Base-by-base conservation (phyloP, 306 rosid species). In the Sesbania bispinosa region DNA sequence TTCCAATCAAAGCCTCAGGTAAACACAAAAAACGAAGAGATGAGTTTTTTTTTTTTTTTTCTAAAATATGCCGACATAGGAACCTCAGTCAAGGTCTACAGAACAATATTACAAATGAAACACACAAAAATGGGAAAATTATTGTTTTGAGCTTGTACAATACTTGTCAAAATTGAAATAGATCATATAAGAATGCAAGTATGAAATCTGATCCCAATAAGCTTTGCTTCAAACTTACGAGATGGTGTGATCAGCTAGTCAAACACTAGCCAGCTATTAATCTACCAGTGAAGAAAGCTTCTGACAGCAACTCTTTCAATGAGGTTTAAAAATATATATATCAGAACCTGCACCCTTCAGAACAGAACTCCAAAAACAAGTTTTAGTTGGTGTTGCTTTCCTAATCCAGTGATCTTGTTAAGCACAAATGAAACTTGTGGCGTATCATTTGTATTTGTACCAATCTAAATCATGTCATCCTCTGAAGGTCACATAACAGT, bases 391-490 rank as follows among this genome's bases (percentile, higher is more conserved):
- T n/a, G 52, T 26, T 66, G 38, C 35, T 46, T 62, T 53, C 7
- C 3, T 30, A 78, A 46, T 39, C n/a, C 35, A 54, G 47, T 16
- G 67, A 43, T 54, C 23, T 45, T 53, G 61, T 24, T 21, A 46
- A 35, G 35, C 53, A 69, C 70, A 64, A 64, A 26, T 35, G 48
- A 21, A 27, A 54, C 39, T 24, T 7, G 53, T 27, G n/a, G n/a
- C n/a, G 42, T 19, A 5, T 51, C n/a, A 47, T 55, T 29, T 72
- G 71, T 30, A 47, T 57, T 38, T 67, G 71, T 15, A 35, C 66
- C 64, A 54, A 68, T 60, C 59, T 51, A 19, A 42, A 77, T 54
- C 65, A 67, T n/a, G 24, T 30, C 16, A 2, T 67, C 74, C 74
- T 67, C 43, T 4, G 29, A 58, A 38, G 23, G 21, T 21, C 36